Base-by-base conservation (phyloP, 2,329 filamentous ascomycete genomes). In the Pseudocercospora fijiensis region DNA sequence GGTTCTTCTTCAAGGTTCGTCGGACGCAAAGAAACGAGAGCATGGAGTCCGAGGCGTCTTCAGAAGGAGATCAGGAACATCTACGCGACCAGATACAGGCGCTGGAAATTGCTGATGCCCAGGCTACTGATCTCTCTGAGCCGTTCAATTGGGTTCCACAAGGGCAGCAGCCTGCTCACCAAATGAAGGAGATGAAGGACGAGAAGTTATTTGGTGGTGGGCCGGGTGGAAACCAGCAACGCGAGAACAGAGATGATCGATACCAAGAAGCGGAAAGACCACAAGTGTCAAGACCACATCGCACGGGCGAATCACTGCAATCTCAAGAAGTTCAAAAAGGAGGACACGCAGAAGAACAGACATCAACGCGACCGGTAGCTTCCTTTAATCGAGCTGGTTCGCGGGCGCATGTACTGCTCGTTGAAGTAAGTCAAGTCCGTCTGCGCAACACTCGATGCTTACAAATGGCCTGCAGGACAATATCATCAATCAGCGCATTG, bases 1-100 rank as follows among this genome's bases (percentile, higher is more conserved):
- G 76, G 0, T 82, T 82, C 69, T 81, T 79, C 67, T 75, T 81
- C 69, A 70, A 67, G 49, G 68, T 69, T 10, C 64, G 62, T 24
- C 43, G 64, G n/a, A 59, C 58, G 16, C 61, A 66, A 20, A 30
- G 43, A 2, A 57, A 64, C 13, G 52, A 59, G 13, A 47, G 51
- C 2, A 22, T 45, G 26, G 57, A 64, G 2, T 10, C 33, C 43
- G 45, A 41, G 10, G 58, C 30, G 1, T 26, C 57, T 41, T 51
- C 33, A n/a, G 58, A 64, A 30, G 59, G 57, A 2, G 57, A 7
- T 41, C 37, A 65, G 28, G 22, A 63, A 4, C 52, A 67, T 11
- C 3, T 66, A 10, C 61, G 57, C 16, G 57, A 59, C 8, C 58
- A 63, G 33, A 64, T 67, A 43, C 58, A 64, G 24, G 57, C 53